Conservation (phyloP, 768 basidiomycete species). For the Pleurotus djamor region DNA sequence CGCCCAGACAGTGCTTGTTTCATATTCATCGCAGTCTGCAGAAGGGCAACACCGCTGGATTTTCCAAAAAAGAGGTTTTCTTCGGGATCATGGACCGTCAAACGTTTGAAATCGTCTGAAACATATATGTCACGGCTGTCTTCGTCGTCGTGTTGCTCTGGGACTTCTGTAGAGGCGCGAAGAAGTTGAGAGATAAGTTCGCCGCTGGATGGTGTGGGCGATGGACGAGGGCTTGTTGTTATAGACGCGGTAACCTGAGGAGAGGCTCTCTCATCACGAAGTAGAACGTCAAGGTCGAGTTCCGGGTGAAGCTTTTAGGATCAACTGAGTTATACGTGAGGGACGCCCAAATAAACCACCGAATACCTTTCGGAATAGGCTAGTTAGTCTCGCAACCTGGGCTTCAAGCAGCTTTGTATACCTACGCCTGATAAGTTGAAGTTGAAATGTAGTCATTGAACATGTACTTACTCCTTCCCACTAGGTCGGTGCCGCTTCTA, state of each 20-base stretch:
- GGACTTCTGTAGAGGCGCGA: neutral
- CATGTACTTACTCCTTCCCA: too few species aligned
- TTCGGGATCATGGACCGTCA: conserved; percentile 31
- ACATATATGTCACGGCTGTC: conserved; percentile 22
- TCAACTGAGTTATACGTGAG: neutral
- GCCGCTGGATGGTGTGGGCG: neutral
- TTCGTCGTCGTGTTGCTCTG: conserved; percentile 24
- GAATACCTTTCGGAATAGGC: conserved; percentile 25
- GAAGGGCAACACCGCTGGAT: conserved; percentile 48
- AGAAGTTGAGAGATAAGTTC: neutral
- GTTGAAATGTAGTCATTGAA: too few species aligned
- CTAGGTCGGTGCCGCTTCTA: conserved; percentile 52
- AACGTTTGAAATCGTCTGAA: conserved; percentile 26
- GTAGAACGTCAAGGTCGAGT: conserved; percentile 48
- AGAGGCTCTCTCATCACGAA: neutral
- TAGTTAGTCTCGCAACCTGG: conserved; percentile 57
- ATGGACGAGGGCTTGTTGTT: neutral
- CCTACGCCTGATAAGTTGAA: too few species aligned
- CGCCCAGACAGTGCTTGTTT: conserved; percentile 49
- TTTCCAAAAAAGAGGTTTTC: conserved; percentile 47
- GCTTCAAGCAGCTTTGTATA: too few species aligned
- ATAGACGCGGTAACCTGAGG: neutral
- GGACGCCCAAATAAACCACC: conserved; percentile 8
- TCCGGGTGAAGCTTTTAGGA: conserved; percentile 46
- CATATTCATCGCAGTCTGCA: conserved; percentile 55